phyloP scores from a whole-genome alignment of 116 monocot genomes.

The Trichopus zeylanicus region DNA sequence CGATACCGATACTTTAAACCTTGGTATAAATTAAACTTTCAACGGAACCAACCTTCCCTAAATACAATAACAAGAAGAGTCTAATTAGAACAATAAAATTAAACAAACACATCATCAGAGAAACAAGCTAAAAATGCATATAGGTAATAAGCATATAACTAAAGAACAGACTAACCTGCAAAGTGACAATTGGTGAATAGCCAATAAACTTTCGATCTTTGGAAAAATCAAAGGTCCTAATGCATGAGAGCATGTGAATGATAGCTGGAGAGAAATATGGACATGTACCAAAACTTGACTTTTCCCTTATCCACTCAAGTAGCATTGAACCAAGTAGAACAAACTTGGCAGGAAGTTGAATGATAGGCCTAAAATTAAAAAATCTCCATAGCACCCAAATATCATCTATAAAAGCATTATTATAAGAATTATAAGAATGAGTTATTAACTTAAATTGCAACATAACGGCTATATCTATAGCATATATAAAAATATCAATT shows the following conservation, averaged over 20 bases:
- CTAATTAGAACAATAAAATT: not conserved
- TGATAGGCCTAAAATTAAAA: slow-evolving; percentile 54
- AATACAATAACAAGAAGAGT: not conserved
- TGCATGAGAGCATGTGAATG: slow-evolving; percentile 33
- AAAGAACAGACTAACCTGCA: slow-evolving; percentile 45
- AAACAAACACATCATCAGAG: not conserved
- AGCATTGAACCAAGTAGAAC: slow-evolving; percentile 25
- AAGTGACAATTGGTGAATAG: slow-evolving; percentile 60
- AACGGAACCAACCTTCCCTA: not conserved
- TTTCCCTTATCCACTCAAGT: slow-evolving; percentile 21
- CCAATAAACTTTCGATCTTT: slow-evolving; percentile 56
- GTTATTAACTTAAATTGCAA: too few relatives aligned
- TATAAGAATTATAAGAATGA: too few relatives aligned
- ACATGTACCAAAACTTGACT: slow-evolving; percentile 19
- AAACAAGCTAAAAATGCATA: not conserved
- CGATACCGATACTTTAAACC: too few relatives aligned
- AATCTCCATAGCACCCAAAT: not conserved
- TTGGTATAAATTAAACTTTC: not conserved
- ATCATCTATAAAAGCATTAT: too few relatives aligned
- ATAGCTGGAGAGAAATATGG: slow-evolving; percentile 25
- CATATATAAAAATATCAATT: too few relatives aligned
- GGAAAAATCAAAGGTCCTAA: slow-evolving; percentile 70
- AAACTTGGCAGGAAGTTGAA: slow-evolving; percentile 54
- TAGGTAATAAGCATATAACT: not conserved
- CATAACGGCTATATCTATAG: too few relatives aligned